A percentile compares a stretch with the other conserved stretches of the same genome.
phyloP scores from a whole-genome alignment of 495 filamentous ascomycete species.

The Cercophora scortea region DNA sequence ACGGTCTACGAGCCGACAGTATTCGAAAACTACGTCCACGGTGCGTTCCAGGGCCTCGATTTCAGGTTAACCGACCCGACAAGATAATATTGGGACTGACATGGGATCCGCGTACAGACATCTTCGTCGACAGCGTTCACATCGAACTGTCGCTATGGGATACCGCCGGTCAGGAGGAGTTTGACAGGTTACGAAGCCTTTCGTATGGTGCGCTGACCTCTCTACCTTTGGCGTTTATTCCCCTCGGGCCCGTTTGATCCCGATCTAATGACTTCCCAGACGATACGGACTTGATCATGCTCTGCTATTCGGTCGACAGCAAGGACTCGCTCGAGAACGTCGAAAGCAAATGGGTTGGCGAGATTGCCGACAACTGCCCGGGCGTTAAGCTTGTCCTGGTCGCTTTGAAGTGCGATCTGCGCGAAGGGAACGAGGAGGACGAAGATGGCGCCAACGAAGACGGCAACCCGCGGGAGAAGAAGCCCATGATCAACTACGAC shows the following conservation, averaged over 20 bases:
- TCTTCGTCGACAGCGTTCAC: constrained; percentile 93
- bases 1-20: constrained; percentile 98
- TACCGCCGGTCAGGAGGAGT: constrained; percentile 98
- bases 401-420: constrained; percentile 91
- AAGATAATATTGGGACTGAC: constrained; percentile 5
- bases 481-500: constrained; percentile 80
- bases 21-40: constrained; percentile 99
- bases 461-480: constrained; percentile 46
- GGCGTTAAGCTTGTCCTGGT: constrained; percentile 93
- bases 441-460: constrained; percentile 37
- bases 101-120: constrained; percentile 48
- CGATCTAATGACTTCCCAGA: constrained; percentile 23
- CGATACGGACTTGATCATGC: constrained; percentile 96
- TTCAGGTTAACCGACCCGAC: not conserved
- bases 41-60: constrained; percentile 38
- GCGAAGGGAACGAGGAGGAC: constrained; percentile 57
- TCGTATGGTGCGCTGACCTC: constrained; percentile 59
- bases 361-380: constrained; percentile 95
- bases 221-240: not conserved
- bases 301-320: constrained; percentile 95
- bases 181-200: constrained; percentile 88
- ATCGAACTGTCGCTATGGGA: constrained; percentile 98
- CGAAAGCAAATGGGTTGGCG: constrained; percentile 93
- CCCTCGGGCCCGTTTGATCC: not conserved
- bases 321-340: constrained; percentile 97